These are phyloP conservation scores for Parastagonospora avenae DNA, from an alignment of 2,329 filamentous ascomycete species.

Conservation along the genomic window DNA sequence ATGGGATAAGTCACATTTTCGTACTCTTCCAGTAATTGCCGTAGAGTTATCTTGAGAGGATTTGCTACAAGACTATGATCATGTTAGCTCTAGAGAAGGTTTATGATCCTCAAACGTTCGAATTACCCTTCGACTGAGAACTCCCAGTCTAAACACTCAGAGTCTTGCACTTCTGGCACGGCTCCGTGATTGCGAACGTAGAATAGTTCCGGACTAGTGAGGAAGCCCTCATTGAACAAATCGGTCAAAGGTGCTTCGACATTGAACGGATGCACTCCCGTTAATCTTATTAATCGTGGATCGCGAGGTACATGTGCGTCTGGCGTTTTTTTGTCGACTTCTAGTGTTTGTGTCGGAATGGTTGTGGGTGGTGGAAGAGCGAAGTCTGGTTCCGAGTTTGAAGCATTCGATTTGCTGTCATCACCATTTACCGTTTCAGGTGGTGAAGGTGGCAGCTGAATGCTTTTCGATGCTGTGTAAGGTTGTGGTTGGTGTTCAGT, in stretches of 20 bases:
- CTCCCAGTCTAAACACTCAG: constrained; percentile 77
- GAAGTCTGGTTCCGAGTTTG: constrained; percentile 48
- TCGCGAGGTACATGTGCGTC: constrained; percentile 82
- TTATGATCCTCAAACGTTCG: not conserved
- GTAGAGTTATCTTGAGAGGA: constrained; percentile 73
- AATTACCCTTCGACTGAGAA: constrained; percentile 75
- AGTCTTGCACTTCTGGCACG: constrained; percentile 76
- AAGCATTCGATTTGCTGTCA: constrained; percentile 27
- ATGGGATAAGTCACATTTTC: constrained; percentile 85
- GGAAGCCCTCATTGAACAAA: constrained; percentile 79
- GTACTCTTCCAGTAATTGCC: constrained; percentile 73
- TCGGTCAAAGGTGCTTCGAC: constrained; percentile 81
- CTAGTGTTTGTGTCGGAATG: constrained; percentile 65
- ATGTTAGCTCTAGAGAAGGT: constrained; percentile 2
- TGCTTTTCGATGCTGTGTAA: constrained; percentile 17
- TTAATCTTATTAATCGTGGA: constrained; percentile 80
- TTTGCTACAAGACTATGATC: constrained; percentile 70
- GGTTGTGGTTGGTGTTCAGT: constrained; percentile 23
- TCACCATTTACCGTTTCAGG: constrained; percentile 44
- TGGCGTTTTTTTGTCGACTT: constrained; percentile 81
- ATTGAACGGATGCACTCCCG: constrained; percentile 90
- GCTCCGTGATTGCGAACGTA: constrained; percentile 91
- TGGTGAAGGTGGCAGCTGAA: constrained; percentile 40
- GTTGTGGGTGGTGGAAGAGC: constrained; percentile 71
- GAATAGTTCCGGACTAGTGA: constrained; percentile 86